Evolutionary conservation across 441 rosid species (phyloP).

Genomic region (Erysimum pusillum): DNA sequence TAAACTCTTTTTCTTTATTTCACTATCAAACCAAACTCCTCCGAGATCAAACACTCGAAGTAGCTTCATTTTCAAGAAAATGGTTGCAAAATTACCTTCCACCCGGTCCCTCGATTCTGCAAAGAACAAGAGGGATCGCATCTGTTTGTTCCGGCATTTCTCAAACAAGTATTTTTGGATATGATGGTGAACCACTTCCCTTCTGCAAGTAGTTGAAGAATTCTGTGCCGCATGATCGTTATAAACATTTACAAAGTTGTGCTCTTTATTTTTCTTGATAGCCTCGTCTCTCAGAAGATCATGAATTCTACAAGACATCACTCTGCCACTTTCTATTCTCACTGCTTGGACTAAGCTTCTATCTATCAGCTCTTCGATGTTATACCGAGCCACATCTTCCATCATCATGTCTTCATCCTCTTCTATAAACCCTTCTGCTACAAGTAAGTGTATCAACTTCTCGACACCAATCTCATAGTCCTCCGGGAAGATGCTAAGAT

Average conservation of each 20-base stretch:
- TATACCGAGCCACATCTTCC: conserved; percentile 27
- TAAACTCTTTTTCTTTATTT: background rate
- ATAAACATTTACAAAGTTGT: conserved; percentile 39
- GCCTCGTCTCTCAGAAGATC: conserved; percentile 40
- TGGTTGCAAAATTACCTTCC: background rate
- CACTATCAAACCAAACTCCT: background rate
- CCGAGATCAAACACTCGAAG: conserved; percentile 43
- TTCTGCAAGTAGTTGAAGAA: conserved; percentile 20
- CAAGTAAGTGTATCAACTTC: conserved; percentile 13
- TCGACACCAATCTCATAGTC: conserved; percentile 28
- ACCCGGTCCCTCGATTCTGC: background rate
- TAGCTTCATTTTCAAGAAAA: conserved; percentile 25
- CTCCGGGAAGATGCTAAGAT: conserved; percentile 40
- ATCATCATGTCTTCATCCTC: conserved; percentile 8
- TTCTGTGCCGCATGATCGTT: background rate
- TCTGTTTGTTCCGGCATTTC: conserved; percentile 21
- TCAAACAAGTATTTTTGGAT: background rate
- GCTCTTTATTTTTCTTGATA: conserved; percentile 30
- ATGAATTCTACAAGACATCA: conserved; percentile 28
- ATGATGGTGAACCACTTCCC: conserved; percentile 40
- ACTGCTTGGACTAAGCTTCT: conserved; percentile 31
- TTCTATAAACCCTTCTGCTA: conserved; percentile 36
- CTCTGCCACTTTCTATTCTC: background rate
- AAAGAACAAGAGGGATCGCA: conserved; percentile 42
- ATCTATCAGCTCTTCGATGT: conserved; percentile 34